Conservation (phyloP, 768 basidiomycete genomes). For the Lentinula guzmanii region DNA sequence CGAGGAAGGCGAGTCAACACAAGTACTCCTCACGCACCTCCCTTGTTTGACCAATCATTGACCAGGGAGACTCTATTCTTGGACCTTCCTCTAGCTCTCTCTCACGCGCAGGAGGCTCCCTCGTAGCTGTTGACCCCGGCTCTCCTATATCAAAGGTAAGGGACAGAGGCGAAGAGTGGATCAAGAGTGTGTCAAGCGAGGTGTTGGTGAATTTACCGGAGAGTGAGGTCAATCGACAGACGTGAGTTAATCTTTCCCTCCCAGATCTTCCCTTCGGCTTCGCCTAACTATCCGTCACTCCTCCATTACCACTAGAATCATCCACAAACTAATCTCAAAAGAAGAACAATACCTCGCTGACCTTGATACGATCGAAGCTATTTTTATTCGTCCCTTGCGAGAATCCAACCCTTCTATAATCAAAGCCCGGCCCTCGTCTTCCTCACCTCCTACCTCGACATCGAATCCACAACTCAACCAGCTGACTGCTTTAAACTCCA, state of each 20-base stretch:
- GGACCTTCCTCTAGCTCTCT: constrained; percentile 11
- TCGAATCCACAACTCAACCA: neutral
- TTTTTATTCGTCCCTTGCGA: constrained; percentile 48
- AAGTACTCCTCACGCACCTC: neutral
- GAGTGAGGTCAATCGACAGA: constrained; percentile 80
- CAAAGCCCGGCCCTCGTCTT: neutral
- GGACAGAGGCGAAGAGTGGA: constrained; percentile 29
- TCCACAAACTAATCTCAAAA: constrained; percentile 75
- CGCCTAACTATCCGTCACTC: neutral
- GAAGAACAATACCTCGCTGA: constrained; percentile 90
- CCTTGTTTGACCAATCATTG: neutral
- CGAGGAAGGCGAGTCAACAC: constrained; percentile 28
- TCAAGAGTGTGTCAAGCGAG: constrained; percentile 35
- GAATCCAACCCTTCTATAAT: constrained; percentile 37
- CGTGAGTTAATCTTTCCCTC: constrained; percentile 26
- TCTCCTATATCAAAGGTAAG: neutral
- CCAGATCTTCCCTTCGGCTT: too few relatives aligned
- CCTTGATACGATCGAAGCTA: constrained; percentile 74
- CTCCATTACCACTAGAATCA: neutral
- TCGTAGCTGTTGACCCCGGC: neutral
- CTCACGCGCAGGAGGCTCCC: neutral
- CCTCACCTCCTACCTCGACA: neutral
- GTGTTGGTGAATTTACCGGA: constrained; percentile 50
- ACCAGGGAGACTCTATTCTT: constrained; percentile 25
- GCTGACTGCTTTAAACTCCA: neutral